A percentile compares a stretch with the other conserved stretches of the same genome.
These are phyloP conservation scores for Aethionema arabicum DNA, from an alignment of 345 rosid species.

Conservation along the genomic window DNA sequence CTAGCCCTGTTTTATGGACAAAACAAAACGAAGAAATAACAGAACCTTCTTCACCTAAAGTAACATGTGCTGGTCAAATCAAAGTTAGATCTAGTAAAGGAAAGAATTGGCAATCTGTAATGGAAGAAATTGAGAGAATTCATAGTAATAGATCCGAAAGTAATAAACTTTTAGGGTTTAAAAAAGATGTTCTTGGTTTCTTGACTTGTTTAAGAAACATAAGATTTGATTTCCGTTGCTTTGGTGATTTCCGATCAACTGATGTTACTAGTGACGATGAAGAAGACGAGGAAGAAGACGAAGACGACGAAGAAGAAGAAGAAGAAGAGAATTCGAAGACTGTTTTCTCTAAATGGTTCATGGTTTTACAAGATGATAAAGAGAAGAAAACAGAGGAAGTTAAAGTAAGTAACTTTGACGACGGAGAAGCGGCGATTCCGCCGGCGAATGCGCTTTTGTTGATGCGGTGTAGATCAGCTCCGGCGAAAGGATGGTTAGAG, in stretches of 20 bases:
- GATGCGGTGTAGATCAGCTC: conserved; percentile 87
- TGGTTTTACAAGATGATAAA: conserved; percentile 67
- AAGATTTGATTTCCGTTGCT: conserved; percentile 61
- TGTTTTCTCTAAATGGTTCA: conserved; percentile 72
- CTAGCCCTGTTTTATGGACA: conserved; percentile 68
- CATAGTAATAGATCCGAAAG: conserved; percentile 49
- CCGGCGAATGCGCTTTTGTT: conserved; percentile 75
- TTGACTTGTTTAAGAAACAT: conserved; percentile 61
- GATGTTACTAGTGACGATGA: conserved; percentile 50
- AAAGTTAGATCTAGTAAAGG: conserved; percentile 63
- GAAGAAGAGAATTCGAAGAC: conserved; percentile 52
- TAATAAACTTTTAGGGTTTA: conserved; percentile 56
- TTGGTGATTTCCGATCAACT: conserved; percentile 56
- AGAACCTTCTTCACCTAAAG: conserved; percentile 90
- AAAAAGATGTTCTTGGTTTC: conserved; percentile 75
- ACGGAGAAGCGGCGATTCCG: conserved; percentile 51
- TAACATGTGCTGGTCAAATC: conserved; percentile 95
- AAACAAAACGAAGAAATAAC: conserved; percentile 49
- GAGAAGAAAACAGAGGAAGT: no score
- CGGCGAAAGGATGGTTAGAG: conserved; percentile 61
- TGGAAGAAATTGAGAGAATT: conserved; percentile 70
- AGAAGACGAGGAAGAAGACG: conserved; percentile 40
- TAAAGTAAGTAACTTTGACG: conserved; percentile 17
- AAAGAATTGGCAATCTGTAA: conserved; percentile 79
- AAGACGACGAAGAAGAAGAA: conserved; percentile 35